Base-by-base conservation (phyloP, 1,284 basidiomycete species). In the Sphagnurus paluster region DNA sequence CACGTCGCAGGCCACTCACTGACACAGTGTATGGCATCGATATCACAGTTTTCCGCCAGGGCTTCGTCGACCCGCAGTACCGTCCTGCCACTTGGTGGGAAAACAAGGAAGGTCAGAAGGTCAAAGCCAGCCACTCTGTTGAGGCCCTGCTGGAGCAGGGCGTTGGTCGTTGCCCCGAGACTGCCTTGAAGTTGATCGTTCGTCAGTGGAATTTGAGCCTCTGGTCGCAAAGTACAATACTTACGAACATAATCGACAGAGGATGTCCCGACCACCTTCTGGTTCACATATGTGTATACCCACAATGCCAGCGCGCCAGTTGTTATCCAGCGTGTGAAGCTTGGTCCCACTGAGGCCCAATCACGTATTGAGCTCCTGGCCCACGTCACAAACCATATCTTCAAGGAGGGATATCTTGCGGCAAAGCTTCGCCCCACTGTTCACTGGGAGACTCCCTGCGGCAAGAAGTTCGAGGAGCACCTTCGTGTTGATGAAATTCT, bases 311-410 rank as follows among this genome's bases (percentile, higher is more conserved):
- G 46, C 20, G 56, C 56, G 3, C 62, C 63, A 21, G 52, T 57
- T 13, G 66, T 71, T 24, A 61, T 62, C 4, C 74, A 76, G 52
- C 71, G 71, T 41, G 49, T 75, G 50, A 70, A 68, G 55, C 63
- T 75, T 25, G 50, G 56, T 40, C 38, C 50, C 17, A 33, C 50
- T 1, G 29, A 54, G n/a, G 57, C 61, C 37, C 50, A 55, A 30
- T 56, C 55, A 9, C 65, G 58, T 48, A 57, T 68, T 40, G 68
- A 66, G 48, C 56, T 62, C 38, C 49, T 76, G 19, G 70, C 71
- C 16, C 67, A 75, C 42, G 49, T 75, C 45, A 74, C 71, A 34
- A 77, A 76, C 62, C 50, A 74, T 46, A 61, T 76, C 53, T 76
- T 77, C 60, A 53, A 42, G 14, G 61, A 65, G 29, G 68, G 68